These are phyloP conservation scores for Stylonectria norvegica DNA, from an alignment of 2,329 filamentous ascomycete species.

Conservation along the genomic window DNA sequence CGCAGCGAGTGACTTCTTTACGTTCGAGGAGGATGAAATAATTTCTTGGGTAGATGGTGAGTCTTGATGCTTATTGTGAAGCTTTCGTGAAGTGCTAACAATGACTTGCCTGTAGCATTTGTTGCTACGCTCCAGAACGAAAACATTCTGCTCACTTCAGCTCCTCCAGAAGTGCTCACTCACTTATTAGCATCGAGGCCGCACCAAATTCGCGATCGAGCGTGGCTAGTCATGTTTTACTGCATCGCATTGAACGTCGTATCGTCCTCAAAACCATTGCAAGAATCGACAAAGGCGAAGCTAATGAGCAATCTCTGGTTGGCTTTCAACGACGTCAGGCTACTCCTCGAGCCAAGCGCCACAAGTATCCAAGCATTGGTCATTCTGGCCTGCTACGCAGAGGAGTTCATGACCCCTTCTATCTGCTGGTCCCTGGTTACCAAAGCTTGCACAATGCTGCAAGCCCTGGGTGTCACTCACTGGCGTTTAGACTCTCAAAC, in stretches of 20 bases:
- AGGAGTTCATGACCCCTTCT: constrained; percentile 6
- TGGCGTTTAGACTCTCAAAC: constrained; percentile 3
- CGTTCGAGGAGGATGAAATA: neutral
- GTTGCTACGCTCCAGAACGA: neutral
- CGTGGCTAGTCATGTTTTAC: constrained; percentile 8
- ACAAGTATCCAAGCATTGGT: constrained; percentile 2
- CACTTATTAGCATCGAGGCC: constrained; percentile 1
- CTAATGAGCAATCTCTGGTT: constrained; percentile 4
- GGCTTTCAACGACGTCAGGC: constrained; percentile 5
- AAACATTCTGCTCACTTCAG: neutral
- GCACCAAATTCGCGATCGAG: constrained; percentile 1
- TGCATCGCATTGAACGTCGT: constrained; percentile 1
- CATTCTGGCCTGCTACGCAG: constrained; percentile 3
- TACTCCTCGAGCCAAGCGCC: constrained; percentile 2
- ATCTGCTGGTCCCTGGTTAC: constrained; percentile 4
- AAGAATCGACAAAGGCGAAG: neutral
- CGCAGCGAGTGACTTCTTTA: neutral
- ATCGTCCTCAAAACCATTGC: neutral
- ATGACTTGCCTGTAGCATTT: neutral
- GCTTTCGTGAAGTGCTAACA: neutral
- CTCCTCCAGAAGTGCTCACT: neutral
- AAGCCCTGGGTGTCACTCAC: constrained; percentile 3
- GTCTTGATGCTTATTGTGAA: too few species aligned
- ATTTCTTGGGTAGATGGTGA: neutral
- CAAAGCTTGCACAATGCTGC: constrained; percentile 4